Conservation (phyloP, 495 filamentous ascomycete species). For the Rusavskia elegans region DNA sequence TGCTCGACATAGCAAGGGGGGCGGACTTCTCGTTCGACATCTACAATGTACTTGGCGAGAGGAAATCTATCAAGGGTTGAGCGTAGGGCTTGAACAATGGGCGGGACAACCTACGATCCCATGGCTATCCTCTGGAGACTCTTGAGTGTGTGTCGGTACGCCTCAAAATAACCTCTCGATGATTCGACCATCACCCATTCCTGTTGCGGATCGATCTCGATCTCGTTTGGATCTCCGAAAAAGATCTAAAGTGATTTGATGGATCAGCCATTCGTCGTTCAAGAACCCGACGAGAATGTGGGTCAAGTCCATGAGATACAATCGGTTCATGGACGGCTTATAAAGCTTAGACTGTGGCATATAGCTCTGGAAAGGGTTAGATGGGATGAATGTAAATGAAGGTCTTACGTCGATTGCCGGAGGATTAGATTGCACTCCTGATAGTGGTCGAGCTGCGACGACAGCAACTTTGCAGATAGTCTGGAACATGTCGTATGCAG, state of each 20-base stretch:
- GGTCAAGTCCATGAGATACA: too few relatives aligned
- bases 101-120: conserved; percentile 27
- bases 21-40: conserved; percentile 27
- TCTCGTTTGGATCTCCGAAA: conserved; percentile 44
- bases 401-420: conserved; percentile 44
- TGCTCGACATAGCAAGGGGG: conserved; percentile 33
- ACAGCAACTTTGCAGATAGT: conserved; percentile 53
- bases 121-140: conserved; percentile 55
- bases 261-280: too few relatives aligned
- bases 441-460: conserved; percentile 53
- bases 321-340: too few relatives aligned
- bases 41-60: conserved; percentile 42
- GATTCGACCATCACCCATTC: conserved; percentile 71
- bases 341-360: too few relatives aligned
- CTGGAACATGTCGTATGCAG: conserved; percentile 45
- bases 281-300: too few relatives aligned
- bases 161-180: conserved; percentile 56
- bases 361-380: too few relatives aligned
- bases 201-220: conserved; percentile 49
- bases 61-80: conserved; percentile 32
- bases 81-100: too few relatives aligned
- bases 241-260: conserved; percentile 26
- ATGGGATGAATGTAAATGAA: too few relatives aligned
- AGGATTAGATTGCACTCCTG: conserved; percentile 43
- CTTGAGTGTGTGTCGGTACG: conserved; percentile 50